Evolutionary conservation across 2,329 filamentous ascomycete genomes (phyloP).

Genomic region (Drechslerella dactyloides): DNA sequence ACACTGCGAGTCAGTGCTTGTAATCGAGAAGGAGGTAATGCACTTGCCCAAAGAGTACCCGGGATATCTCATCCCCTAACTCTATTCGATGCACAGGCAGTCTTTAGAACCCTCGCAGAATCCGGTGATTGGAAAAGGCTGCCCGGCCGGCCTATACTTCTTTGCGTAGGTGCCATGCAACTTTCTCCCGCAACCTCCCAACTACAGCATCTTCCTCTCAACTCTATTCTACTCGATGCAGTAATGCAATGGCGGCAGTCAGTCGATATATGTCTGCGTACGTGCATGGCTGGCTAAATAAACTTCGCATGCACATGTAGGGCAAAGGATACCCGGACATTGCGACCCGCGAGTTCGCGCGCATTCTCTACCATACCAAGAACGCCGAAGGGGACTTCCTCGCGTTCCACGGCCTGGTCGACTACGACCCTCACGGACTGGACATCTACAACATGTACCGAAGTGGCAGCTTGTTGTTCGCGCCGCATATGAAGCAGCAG

Average conservation of each 20-base stretch:
- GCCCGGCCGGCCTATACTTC: slow-evolving; percentile 23
- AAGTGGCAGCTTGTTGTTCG: slow-evolving; percentile 71
- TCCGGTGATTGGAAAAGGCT: slow-evolving; percentile 48
- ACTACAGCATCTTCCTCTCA: no score
- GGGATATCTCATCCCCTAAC: slow-evolving; percentile 30
- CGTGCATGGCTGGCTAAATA: no score
- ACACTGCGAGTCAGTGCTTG: slow-evolving; percentile 68
- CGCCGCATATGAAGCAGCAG: slow-evolving; percentile 38
- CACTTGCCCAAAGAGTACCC: slow-evolving; percentile 9
- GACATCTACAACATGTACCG: slow-evolving; percentile 77
- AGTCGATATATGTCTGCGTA: background rate
- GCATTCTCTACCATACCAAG: slow-evolving; percentile 61
- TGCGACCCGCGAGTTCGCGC: slow-evolving; percentile 70
- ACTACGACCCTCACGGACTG: slow-evolving; percentile 78
- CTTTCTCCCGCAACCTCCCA: slow-evolving; percentile 8
- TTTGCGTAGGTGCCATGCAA: slow-evolving; percentile 41
- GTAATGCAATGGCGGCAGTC: no score
- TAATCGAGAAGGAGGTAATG: slow-evolving; percentile 78
- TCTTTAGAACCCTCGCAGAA: slow-evolving; percentile 47
- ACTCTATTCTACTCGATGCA: background rate
- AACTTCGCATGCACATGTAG: slow-evolving; percentile 59
- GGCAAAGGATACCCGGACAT: slow-evolving; percentile 84
- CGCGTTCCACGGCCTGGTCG: slow-evolving; percentile 70
- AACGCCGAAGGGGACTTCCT: slow-evolving; percentile 60
- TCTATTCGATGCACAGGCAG: slow-evolving; percentile 11